These are phyloP conservation scores for Blastocystis sp. DNA, from an alignment of 352 stramenopile genomes.

Conservation along the genomic window DNA sequence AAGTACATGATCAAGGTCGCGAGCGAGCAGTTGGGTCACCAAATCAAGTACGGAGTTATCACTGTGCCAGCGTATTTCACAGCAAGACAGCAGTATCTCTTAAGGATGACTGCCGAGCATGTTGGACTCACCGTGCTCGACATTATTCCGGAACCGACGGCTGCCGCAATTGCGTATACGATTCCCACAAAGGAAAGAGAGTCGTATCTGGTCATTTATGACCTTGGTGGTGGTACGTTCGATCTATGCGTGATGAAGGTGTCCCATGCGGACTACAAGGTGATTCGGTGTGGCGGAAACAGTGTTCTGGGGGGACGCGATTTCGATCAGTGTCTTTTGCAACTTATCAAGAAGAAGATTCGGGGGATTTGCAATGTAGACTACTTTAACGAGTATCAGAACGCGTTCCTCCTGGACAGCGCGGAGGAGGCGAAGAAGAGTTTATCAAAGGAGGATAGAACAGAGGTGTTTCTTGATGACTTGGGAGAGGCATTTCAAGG, in stretches of 20 bases:
- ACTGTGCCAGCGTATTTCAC: not conserved
- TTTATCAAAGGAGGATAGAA: not conserved
- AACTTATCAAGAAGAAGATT: not conserved
- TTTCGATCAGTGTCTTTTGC: not conserved
- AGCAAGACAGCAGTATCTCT: not conserved
- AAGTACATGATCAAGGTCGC: not conserved
- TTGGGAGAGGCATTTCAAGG: too few relatives aligned
- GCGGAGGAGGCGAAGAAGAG: not conserved
- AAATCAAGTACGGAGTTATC: not conserved
- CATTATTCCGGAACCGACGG: not conserved
- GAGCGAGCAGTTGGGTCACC: not conserved
- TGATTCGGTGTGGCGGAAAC: not conserved
- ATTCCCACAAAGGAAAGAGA: too few relatives aligned
- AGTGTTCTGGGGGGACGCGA: not conserved
- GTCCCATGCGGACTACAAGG: not conserved
- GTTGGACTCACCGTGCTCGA: not conserved
- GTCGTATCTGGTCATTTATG: constrained; percentile 6
- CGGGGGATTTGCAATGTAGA: not conserved
- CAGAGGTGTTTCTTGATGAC: not conserved
- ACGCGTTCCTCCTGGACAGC: not conserved
- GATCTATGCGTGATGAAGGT: constrained; percentile 17
- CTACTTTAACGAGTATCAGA: not conserved
- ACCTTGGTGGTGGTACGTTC: constrained; percentile 54
- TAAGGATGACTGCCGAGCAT: not conserved
- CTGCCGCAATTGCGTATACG: not conserved